Base-by-base conservation (phyloP, 108 stramenopile genomes). In the Parietichytrium sp. region DNA sequence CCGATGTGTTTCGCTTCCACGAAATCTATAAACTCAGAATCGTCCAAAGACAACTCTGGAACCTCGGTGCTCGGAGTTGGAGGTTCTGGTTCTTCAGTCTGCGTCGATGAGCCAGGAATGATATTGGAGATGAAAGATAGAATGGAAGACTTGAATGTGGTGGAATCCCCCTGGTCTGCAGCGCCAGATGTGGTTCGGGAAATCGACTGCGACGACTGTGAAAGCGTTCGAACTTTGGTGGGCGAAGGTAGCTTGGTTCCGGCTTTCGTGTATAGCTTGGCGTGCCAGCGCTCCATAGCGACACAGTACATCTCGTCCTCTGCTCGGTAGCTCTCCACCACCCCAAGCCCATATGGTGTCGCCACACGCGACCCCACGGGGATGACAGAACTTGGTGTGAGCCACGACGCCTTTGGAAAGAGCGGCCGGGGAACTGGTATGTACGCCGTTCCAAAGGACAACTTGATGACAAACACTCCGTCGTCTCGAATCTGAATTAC, bases 281-380 rank as follows among this genome's bases (percentile, higher is more conserved):
- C 20, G 8, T 31, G 13, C 48, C 18, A 29, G 13, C 78, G 27
- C 7, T 30, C 26, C 8, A 84, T 52, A 29, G 31, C n/a, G 3
- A 88, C 85, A 52, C 84, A 79, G 79, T 88, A 88, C 18, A 85
- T 54, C 4, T 85, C 86, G 23, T 88, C 86, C 2, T 80, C 79
- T 3, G 31, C 47, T 36, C 86, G 84, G 82, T 81, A 88, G 78
- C 78, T 42, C 27, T 61, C 51, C 12, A 88, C 85, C 18, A 83
- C 80, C 29, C 87, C 87, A 48, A 36, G 29, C 0, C 87, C 87
- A 16, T 54, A 85, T 12, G 79, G 84, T 27, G 87, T 88, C 10
- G 79, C 30, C 51, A 88, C 87, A 7, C 45, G 54, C 15, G 86
- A 51, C 42, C 85, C 86, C 20, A 47, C 50, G 16, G 52, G 79